Base-by-base conservation (phyloP, 2,329 filamentous ascomycete species). In the Aspergillus uvarum region DNA sequence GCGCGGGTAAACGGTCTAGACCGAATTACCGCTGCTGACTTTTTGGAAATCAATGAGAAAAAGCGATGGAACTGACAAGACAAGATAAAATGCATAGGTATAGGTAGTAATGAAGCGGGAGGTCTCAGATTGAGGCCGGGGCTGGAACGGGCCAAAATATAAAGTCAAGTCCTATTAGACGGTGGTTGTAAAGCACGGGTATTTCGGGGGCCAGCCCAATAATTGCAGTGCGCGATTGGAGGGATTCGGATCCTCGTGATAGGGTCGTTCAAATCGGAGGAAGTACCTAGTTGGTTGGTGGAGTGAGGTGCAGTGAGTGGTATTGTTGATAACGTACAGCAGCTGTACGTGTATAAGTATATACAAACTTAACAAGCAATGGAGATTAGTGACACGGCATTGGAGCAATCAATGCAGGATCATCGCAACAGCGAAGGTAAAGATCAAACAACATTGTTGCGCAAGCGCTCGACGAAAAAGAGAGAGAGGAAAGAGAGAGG, bases 201-300 rank as follows among this genome's bases (percentile, higher is more conserved):
- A 47, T 54, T 55, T 53, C 56, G 62, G 61, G 63, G 59, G 60
- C 65, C 65, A 65, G 60, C 65, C 59, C 60, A 60, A 60, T 59
- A 51, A 52, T 29, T 29, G 26, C 26, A 29, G 26, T 60, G 58
- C 62, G 62, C 64, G 63, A 44, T 44, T 66, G 52, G 31, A 56
- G 50, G 51, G 61, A 54, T 54, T 54, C 47, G 29, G 29, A 26
- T 19, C 22, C 21, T 38, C 31, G 54, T 29, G 31, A 22, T 51
- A 21, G 47, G 12, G 21, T 57, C 47, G 32, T n/a, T 47, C 21
- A 22, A 35, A 32, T n/a, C 11, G 21, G 52, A 22, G 7, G 50
- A 21, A 51, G 26, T 29, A 31, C 16, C 5, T 21, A 21, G 49
- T 21, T 29, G 26, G 26, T 7, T 29, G 26, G 7, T 29, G 26